Evolutionary conservation across 2,329 filamentous ascomycete species (phyloP).

Genomic region (Clonostachys solani): DNA sequence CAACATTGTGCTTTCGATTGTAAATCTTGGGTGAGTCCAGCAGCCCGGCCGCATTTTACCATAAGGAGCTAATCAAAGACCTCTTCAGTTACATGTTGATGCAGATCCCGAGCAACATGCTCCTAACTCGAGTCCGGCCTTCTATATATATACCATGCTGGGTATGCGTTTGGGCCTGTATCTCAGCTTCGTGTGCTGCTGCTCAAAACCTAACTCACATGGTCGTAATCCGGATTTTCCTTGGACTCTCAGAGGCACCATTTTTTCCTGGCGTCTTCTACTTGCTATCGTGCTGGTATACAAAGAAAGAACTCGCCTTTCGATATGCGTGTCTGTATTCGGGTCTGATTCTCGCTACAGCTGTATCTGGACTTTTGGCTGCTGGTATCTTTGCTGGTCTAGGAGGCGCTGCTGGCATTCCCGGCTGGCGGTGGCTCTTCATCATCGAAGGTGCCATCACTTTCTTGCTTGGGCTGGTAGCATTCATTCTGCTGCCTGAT

Average conservation of each 20-base stretch:
- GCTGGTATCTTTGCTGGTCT: slow-evolving; percentile 21
- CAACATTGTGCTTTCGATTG: slow-evolving; percentile 9
- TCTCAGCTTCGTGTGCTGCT: slow-evolving; percentile 28
- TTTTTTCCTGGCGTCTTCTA: slow-evolving; percentile 9
- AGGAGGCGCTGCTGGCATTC: slow-evolving; percentile 39
- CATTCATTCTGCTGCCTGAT: slow-evolving; percentile 9
- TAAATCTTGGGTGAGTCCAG: neutral
- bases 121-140: slow-evolving; percentile 36
- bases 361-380: slow-evolving; percentile 12
- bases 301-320: slow-evolving; percentile 10
- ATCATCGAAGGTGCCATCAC: slow-evolving; percentile 54
- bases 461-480: slow-evolving; percentile 8
- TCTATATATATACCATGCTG: slow-evolving; percentile 18
- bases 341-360: slow-evolving; percentile 10
- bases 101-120: slow-evolving; percentile 27
- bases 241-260: slow-evolving; percentile 9
- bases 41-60: too few species aligned
- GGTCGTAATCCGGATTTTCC: slow-evolving; percentile 6
- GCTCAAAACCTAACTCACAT: slow-evolving; percentile 32
- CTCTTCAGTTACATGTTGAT: slow-evolving; percentile 25
- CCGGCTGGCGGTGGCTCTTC: slow-evolving; percentile 62
- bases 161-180: slow-evolving; percentile 10
- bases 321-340: slow-evolving; percentile 15
- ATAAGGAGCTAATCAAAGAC: neutral
- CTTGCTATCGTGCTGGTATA: slow-evolving; percentile 15